phyloP scores from a whole-genome alignment of 139 green algal genomes.

The Tetraselmis striata region DNA sequence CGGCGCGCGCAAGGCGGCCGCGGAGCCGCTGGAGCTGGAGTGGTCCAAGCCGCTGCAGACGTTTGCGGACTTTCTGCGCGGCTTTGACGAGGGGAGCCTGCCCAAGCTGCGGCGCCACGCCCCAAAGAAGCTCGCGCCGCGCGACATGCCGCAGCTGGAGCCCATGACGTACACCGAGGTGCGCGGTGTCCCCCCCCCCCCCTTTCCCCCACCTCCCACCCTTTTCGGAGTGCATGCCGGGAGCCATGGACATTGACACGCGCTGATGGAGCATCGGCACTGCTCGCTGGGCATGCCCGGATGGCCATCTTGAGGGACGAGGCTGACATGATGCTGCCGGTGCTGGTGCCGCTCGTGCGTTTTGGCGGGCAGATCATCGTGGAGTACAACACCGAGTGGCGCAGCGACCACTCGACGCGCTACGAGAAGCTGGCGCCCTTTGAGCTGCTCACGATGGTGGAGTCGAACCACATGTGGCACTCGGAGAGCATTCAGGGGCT shows the following conservation, averaged over 20 bases:
- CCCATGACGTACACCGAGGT: conserved; percentile 17
- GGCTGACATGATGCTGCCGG: too few species aligned
- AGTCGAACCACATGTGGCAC: background rate
- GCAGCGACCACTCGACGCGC: conserved; percentile 1
- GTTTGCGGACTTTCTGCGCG: background rate
- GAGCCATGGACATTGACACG: too few species aligned
- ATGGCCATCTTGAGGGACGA: too few species aligned
- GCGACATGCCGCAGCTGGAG: background rate
- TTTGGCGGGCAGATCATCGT: conserved; percentile 6
- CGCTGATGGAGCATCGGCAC: too few species aligned
- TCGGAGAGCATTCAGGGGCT: background rate
- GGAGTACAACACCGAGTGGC: conserved; percentile 13
- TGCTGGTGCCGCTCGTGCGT: too few species aligned
- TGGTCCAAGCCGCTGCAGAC: background rate
- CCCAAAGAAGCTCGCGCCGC: background rate
- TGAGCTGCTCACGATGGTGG: background rate
- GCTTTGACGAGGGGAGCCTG: conserved; percentile 1
- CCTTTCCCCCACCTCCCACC: too few species aligned
- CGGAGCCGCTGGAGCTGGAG: background rate
- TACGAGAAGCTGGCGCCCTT: background rate
- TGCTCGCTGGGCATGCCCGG: too few species aligned
- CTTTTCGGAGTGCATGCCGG: too few species aligned
- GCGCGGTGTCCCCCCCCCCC: background rate
- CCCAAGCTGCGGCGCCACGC: background rate
- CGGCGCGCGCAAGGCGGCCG: background rate